Percentiles rank a stretch among this genome's conserved stretches.
phyloP scores from a whole-genome alignment of 129 eudicot species.

The Tanacetum coccineum region DNA sequence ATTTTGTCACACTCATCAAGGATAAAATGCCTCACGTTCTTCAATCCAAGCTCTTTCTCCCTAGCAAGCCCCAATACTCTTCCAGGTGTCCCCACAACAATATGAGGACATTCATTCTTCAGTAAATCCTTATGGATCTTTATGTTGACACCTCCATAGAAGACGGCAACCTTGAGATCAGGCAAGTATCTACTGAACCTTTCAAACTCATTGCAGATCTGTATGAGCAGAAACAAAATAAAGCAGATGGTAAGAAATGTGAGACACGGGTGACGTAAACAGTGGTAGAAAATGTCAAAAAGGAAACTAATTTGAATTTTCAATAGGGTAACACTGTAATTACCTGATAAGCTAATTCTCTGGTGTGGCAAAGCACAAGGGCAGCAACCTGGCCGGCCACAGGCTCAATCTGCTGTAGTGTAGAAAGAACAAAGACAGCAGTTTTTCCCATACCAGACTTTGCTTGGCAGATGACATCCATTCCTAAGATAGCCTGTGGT shows the following conservation, averaged over 20 bases:
- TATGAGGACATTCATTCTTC: constrained; percentile 94
- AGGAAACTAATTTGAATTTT: neutral
- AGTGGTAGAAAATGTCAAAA: neutral
- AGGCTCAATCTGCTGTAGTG: constrained; percentile 78
- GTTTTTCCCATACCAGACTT: constrained; percentile 94
- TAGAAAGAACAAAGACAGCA: constrained; percentile 79
- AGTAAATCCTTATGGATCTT: constrained; percentile 76
- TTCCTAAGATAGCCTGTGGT: constrained; percentile 83
- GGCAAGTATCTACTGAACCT: constrained; percentile 81
- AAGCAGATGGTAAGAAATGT: too few relatives aligned
- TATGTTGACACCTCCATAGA: constrained; percentile 92
- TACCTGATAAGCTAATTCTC: constrained; percentile 90
- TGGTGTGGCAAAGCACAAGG: constrained; percentile 76
- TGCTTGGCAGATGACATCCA: constrained; percentile 95
- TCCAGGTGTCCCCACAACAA: constrained; percentile 98
- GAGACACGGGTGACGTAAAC: neutral
- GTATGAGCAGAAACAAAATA: constrained; percentile 1
- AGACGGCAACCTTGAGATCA: constrained; percentile 84
- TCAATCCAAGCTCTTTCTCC: constrained; percentile 75
- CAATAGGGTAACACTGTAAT: neutral
- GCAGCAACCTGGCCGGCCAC: constrained; percentile 86
- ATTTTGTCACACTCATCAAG: constrained; percentile 97
- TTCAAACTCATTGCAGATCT: constrained; percentile 94
- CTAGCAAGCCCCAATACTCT: constrained; percentile 76
- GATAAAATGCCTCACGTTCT: constrained; percentile 87